Evolutionary conservation across 768 basidiomycete species (phyloP).

Genomic region (Russula sp.): DNA sequence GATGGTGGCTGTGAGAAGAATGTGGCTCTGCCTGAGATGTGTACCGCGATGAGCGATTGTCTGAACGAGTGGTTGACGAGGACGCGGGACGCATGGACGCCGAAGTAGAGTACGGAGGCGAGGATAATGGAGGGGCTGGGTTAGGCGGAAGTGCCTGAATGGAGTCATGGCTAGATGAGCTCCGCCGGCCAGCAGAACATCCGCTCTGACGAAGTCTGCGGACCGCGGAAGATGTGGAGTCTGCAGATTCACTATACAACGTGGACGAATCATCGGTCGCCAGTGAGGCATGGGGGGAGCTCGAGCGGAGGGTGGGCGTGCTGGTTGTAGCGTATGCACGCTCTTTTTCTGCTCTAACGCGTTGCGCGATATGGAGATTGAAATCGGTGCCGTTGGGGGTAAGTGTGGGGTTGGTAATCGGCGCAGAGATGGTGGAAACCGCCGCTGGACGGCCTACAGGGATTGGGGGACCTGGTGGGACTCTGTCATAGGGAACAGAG

Average conservation of each 20-base stretch:
- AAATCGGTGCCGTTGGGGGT: slow-evolving; percentile 66
- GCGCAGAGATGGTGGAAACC: slow-evolving; percentile 58
- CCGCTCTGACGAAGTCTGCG: slow-evolving; percentile 49
- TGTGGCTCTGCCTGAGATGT: slow-evolving; percentile 50
- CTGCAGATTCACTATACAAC: slow-evolving; percentile 46
- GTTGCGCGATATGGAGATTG: slow-evolving; percentile 52
- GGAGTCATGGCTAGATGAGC: slow-evolving; percentile 50
- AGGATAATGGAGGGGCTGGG: slow-evolving; percentile 27
- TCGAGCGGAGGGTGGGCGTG: slow-evolving; percentile 36
- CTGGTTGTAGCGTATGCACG: slow-evolving; percentile 40
- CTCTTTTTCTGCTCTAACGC: slow-evolving; percentile 50
- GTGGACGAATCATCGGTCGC: slow-evolving; percentile 56
- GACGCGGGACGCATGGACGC: slow-evolving; percentile 31
- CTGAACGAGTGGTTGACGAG: slow-evolving; percentile 42
- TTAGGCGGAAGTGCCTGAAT: slow-evolving; percentile 37
- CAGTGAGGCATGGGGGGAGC: slow-evolving; percentile 46
- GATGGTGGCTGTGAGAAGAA: slow-evolving; percentile 49
- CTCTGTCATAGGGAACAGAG: slow-evolving; percentile 61
- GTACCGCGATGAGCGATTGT: slow-evolving; percentile 59
- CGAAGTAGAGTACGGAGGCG: slow-evolving; percentile 19
- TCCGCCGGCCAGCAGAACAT: slow-evolving; percentile 36
- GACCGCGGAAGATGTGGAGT: slow-evolving; percentile 36
- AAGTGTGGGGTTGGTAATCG: slow-evolving; percentile 77
- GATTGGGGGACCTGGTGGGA: slow-evolving; percentile 54
- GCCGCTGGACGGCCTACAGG: slow-evolving; percentile 36